A percentile compares a stretch with the other conserved stretches of the same genome.
phyloP scores from a whole-genome alignment of 495 filamentous ascomycete genomes.

The Aspergillus olivimuriae region DNA sequence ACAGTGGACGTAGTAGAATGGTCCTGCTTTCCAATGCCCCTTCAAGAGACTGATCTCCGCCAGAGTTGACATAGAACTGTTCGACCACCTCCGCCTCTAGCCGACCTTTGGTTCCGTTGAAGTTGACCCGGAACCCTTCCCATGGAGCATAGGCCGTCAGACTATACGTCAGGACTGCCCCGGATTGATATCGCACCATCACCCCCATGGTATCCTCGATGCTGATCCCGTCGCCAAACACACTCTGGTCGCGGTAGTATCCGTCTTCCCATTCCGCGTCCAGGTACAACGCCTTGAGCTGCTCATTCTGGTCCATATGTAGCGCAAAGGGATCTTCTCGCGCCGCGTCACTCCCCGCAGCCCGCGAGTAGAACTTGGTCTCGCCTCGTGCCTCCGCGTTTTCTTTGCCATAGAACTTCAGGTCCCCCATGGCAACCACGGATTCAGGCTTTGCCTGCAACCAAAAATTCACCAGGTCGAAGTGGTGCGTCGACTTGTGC shows the following conservation, averaged over 20 bases:
- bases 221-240: conserved; percentile 53
- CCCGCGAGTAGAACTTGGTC: conserved; percentile 24
- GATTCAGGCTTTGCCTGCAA: conserved; percentile 18
- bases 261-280: conserved; percentile 55
- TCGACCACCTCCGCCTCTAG: conserved; percentile 30
- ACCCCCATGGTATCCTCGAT: conserved; percentile 57
- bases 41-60: conserved; percentile 25
- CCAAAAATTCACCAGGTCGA: conserved; percentile 33
- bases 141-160: conserved; percentile 28
- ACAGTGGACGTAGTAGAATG: conserved; percentile 33
- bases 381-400: conserved; percentile 28
- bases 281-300: conserved; percentile 49
- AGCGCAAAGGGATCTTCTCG: conserved; percentile 40
- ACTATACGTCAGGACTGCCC: conserved; percentile 27
- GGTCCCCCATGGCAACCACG: conserved; percentile 27
- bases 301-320: conserved; percentile 39
- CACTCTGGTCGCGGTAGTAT: conserved; percentile 52
- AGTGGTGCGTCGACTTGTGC: conserved; percentile 31
- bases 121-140: conserved; percentile 29
- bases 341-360: conserved; percentile 21
- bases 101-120: conserved; percentile 26
- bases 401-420: conserved; percentile 30
- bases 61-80: conserved; percentile 28
- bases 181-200: conserved; percentile 43
- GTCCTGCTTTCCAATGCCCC: conserved; percentile 37